Evolutionary conservation across 352 stramenopile species (phyloP), one percentile per base, ranked within the genome.

Genomic region (Phytopythium aichiense): DNA sequence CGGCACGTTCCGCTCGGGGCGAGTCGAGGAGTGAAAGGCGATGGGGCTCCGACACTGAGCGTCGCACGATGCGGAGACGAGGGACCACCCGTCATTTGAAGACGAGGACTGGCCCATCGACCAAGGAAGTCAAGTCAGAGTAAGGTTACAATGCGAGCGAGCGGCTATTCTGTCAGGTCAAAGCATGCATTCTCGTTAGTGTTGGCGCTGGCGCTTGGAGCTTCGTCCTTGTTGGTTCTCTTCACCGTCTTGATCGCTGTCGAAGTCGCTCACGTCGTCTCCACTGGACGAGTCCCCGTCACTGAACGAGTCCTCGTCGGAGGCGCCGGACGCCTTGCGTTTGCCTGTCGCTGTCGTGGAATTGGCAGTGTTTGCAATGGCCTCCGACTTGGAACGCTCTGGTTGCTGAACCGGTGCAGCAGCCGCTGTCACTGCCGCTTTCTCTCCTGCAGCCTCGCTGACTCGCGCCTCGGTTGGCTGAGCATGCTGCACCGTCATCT

Each of bases 401-500:
- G 12, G 7, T 15, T 18, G 6, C 7, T 54, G 48, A 2, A 4
- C 15, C 1, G 13, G 25, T 0, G 15, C 48, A 13, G 20, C 48
- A 9, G 25, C 15, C 18, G n/a, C 33, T 7, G 35, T 22, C 7
- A 38, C 9, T n/a, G 30, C 7, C 28, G 18, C 0, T 13, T 59
- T 60, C 30, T 42, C 28, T 12, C 18, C 35, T 37, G 35, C 22
- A 37, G 6, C 7, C 13, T 33, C n/a, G 1, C 22, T 38, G 23
- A 35, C 35, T 5, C 52, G 60, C 40, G 52, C 11, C 52, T 69
- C 59, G 18, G 59, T 63, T 4, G 56, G 58, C 1, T 65, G 68
- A 16, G 84, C 81, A 52, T 91, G 74, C 37, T 86, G 68, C 20
- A 33, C 43, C 1, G 84, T 92, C 68, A 90, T 77, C 51, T 88